Evolutionary conservation across 2,329 filamentous ascomycete genomes (phyloP).

Genomic region (Dothistroma septosporum): DNA sequence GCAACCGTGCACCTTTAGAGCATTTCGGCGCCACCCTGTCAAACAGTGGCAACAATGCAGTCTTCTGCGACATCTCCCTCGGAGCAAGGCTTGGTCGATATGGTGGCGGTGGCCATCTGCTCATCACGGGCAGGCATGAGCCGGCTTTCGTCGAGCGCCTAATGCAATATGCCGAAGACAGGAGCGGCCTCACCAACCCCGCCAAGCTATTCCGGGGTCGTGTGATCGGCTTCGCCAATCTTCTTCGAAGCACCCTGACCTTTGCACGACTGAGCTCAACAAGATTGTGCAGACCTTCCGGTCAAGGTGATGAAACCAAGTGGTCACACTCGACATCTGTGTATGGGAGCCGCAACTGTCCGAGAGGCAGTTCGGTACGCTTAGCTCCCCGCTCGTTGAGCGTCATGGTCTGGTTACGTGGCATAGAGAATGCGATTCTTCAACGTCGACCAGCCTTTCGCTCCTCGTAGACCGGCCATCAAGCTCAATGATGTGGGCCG

Average conservation of each 20-base stretch:
- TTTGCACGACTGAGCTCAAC: too few relatives aligned
- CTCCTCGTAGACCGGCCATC: not conserved
- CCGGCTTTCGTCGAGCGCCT: conserved; percentile 1
- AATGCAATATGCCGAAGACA: not conserved
- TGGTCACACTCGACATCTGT: too few relatives aligned
- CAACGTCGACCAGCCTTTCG: not conserved
- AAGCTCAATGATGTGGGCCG: not conserved
- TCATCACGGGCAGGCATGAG: not conserved
- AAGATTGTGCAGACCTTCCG: too few relatives aligned
- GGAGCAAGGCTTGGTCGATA: not conserved
- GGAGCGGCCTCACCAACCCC: too few relatives aligned
- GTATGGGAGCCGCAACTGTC: too few relatives aligned
- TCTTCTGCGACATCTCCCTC: not conserved
- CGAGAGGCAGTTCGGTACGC: too few relatives aligned
- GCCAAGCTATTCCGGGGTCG: too few relatives aligned
- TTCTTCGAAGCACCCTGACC: too few relatives aligned
- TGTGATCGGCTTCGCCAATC: too few relatives aligned
- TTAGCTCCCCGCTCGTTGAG: too few relatives aligned
- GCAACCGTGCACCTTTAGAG: conserved; percentile 3
- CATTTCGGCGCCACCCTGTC: conserved; percentile 2
- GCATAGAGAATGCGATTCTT: not conserved
- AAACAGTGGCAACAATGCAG: conserved; percentile 12
- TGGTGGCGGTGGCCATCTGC: not conserved
- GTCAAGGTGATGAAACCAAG: too few relatives aligned
- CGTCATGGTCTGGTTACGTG: too few relatives aligned